Evolutionary conservation across 768 basidiomycete species (phyloP).

Genomic region (Lactarius evosmus): DNA sequence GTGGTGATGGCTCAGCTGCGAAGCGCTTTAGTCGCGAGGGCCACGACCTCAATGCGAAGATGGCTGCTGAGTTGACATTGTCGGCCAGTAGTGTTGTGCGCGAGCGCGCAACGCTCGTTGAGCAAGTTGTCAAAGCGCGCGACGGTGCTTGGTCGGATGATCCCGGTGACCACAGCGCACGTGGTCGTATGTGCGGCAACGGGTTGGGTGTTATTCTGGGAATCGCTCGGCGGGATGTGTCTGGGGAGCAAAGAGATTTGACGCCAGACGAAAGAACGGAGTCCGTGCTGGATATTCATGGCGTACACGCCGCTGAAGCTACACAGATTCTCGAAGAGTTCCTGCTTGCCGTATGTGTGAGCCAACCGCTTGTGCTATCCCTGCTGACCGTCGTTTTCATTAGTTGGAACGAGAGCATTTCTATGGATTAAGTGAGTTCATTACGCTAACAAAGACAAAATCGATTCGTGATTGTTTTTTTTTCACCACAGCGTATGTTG

Average conservation of each 20-base stretch:
- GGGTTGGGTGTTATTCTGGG: conserved; percentile 87
- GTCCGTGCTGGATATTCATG: conserved; percentile 84
- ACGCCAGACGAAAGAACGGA: conserved; percentile 90
- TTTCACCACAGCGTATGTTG: conserved; percentile 60
- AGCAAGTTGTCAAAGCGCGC: conserved; percentile 68
- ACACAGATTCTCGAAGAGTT: conserved; percentile 89
- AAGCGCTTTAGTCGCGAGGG: conserved; percentile 94
- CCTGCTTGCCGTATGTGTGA: conserved; percentile 68
- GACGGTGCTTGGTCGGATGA: conserved; percentile 83
- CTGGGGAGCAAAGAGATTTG: conserved; percentile 52
- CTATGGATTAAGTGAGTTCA: conserved; percentile 70
- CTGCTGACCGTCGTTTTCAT: neutral
- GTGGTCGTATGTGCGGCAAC: conserved; percentile 75
- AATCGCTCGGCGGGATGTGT: conserved; percentile 57
- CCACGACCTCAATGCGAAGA: conserved; percentile 88
- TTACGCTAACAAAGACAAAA: neutral
- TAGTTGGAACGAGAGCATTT: conserved; percentile 87
- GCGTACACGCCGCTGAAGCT: conserved; percentile 90
- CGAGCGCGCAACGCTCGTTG: conserved; percentile 72
- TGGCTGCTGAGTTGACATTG: conserved; percentile 79
- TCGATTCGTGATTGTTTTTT: neutral
- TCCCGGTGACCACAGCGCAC: conserved; percentile 65
- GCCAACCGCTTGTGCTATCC: neutral
- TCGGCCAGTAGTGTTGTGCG: conserved; percentile 84
- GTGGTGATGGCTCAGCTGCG: conserved; percentile 93